Conservation (phyloP, 2,329 filamentous ascomycete genomes). For the Calonectria crousiana region DNA sequence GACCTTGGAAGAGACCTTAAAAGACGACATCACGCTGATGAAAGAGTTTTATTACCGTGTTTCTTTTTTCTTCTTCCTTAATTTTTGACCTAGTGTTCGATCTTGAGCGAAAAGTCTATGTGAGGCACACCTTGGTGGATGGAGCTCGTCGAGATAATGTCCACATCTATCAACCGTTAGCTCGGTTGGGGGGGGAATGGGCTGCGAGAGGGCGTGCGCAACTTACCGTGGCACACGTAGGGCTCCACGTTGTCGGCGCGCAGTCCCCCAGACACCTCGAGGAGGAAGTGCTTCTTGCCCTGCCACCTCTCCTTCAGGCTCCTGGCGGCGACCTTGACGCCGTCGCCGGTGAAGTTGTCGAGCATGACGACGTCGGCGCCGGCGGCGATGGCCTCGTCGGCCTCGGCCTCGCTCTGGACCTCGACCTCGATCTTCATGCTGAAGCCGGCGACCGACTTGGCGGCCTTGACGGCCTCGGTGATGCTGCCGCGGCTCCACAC, state of each 20-base stretch:
- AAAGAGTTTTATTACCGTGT: neutral
- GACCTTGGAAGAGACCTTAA: neutral
- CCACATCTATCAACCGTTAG: slow-evolving; percentile 75
- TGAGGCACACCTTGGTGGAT: slow-evolving; percentile 97
- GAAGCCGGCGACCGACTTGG: slow-evolving; percentile 88
- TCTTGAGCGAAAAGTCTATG: slow-evolving; percentile 96
- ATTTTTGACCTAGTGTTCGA: slow-evolving; percentile 58
- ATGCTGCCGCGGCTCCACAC: slow-evolving; percentile 93
- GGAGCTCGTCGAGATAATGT: slow-evolving; percentile 95
- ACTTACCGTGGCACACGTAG: slow-evolving; percentile 81
- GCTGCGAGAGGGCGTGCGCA: neutral
- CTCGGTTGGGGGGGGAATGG: neutral
- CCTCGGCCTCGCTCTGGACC: slow-evolving; percentile 88
- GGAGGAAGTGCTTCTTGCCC: slow-evolving; percentile 78
- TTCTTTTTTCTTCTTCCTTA: slow-evolving; percentile 28
- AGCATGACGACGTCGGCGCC: slow-evolving; percentile 98
- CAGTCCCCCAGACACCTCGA: slow-evolving; percentile 94
- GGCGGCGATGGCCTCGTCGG: slow-evolving; percentile 89
- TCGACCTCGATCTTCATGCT: slow-evolving; percentile 96
- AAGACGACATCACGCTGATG: neutral
- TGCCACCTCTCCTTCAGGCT: slow-evolving; percentile 85
- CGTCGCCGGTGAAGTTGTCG: slow-evolving; percentile 90
- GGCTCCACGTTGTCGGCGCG: slow-evolving; percentile 84
- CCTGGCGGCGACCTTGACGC: slow-evolving; percentile 79
- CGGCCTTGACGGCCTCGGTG: slow-evolving; percentile 84